These are phyloP conservation scores for Cordyceps militaris DNA, from an alignment of 2,329 filamentous ascomycete species.

Conservation along the genomic window DNA sequence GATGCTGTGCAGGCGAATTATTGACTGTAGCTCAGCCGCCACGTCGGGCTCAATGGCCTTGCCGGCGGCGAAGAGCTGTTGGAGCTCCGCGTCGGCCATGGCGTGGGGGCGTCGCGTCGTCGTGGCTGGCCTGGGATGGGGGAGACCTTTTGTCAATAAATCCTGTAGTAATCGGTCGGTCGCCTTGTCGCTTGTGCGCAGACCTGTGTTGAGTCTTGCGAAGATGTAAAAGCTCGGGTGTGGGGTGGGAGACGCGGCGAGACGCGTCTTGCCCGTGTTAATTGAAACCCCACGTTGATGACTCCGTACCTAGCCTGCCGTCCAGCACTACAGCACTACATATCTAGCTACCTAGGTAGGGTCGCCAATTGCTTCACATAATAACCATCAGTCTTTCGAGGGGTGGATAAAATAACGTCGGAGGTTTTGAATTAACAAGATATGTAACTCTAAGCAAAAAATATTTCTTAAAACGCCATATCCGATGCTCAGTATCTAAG, in stretches of 20 bases:
- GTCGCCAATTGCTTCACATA: too few relatives aligned
- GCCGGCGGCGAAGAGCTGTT: constrained; percentile 30
- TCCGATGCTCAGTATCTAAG: neutral
- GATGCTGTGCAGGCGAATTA: constrained; percentile 76
- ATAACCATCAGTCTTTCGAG: too few relatives aligned
- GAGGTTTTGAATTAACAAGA: too few relatives aligned
- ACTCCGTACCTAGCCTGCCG: neutral
- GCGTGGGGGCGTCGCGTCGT: constrained; percentile 15
- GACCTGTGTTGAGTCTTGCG: neutral
- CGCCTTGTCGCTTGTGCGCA: neutral
- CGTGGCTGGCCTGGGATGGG: neutral
- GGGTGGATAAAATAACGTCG: too few relatives aligned
- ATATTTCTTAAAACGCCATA: constrained; percentile 2
- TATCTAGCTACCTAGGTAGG: too few relatives aligned
- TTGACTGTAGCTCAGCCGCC: constrained; percentile 72
- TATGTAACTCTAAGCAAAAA: neutral
- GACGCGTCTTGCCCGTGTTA: constrained; percentile 12
- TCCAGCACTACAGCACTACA: neutral
- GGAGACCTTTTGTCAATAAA: neutral
- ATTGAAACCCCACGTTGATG: constrained; percentile 4
- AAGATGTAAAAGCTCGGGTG: neutral
- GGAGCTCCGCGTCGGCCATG: constrained; percentile 32
- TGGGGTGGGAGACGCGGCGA: constrained; percentile 13
- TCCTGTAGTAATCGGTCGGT: neutral
- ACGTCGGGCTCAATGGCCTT: constrained; percentile 66